Evolutionary conservation across 2,329 filamentous ascomycete genomes (phyloP), one percentile per base, ranked within the genome.

Genomic region (Pseudogymnoascus sp.): DNA sequence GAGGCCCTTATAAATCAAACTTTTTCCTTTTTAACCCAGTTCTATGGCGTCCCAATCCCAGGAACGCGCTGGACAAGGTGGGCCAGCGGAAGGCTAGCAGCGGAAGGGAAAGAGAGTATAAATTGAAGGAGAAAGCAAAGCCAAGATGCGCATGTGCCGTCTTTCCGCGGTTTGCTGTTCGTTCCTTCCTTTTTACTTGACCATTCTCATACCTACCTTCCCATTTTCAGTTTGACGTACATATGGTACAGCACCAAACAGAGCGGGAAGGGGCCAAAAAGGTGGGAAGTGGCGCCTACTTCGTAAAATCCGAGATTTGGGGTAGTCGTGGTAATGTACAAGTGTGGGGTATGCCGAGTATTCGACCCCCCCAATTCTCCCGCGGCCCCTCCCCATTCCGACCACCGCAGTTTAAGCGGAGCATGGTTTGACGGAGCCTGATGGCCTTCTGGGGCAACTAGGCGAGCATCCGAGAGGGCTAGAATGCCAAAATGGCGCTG

Each of bases 291-390:
- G 47, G 47, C 47, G 26, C 47, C 26, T 31, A 17, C 47, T 53
- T 53, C 47, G 47, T 31, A 31, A 53, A 53, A 53, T 17, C 47
- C 47, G 47, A 53, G 47, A 53, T 53, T 53, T 53, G 47, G 26
- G 47, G 47, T 53, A 53, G 47, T 26, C 23, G 44, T 50, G 21
- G 44, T 50, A 50, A 50, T 31, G 47, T 31, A 53, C 26, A 31
- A 53, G 47, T 31, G 47, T 53, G 47, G 47, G 47, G 47, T 53
- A 31, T 26, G 47, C 26, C 26, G 47, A 53, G 47, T 53, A 53
- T 17, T 53, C 26, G n/a, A 17, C 26, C 26, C 26, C n/a, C n/a
- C 26, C 47, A 31, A 53, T 31, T 31, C 47, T 53, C 4, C 47
- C 47, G 26, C 47, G 17, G 15, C 19, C 44, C 44, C 21, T 21